Base-by-base conservation (phyloP, 1,284 basidiomycete species). In the Malassezia obtusa region DNA sequence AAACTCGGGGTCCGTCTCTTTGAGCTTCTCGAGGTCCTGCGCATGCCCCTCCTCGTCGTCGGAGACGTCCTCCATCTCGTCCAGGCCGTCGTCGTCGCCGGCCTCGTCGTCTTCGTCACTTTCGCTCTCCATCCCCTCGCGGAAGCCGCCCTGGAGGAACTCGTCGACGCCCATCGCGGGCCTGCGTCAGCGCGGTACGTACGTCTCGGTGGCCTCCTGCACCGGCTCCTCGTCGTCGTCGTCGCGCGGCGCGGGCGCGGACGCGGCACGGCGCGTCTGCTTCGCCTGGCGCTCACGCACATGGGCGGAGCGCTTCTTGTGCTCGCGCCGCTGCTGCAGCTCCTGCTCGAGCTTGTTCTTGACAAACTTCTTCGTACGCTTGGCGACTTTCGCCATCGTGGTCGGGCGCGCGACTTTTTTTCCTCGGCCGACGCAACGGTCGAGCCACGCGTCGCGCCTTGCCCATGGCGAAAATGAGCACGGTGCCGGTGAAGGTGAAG, bases 1-100 rank as follows among this genome's bases (percentile, higher is more conserved):
- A 77, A 98, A 98, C 68, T 95, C 92, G 17, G 92, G 92, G 74
- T 98, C 94, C 75, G 88, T 92, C 75, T 92, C 86, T 12, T 86
- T 86, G 35, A 98, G 80, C 68, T 87, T 85, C 44, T 87, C 84
- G n/a, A 98, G 81, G 51, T 95, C 85, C 41, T 82, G 75, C 41
- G 86, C 77, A 76, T 92, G 89, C 52, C 54, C 62, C 31, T 57
- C 59, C 11, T 49, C 59, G 24, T 61, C 67, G 14, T 28, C 40
- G n/a, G 58, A 56, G 11, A 67, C 57, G 45, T 67, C 68, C 17
- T 62, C 61, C 47, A 68, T 58, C 4, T 60, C 64, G 35, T 69
- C 67, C 4, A 70, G 50, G 22, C 64, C 61, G 24, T 64, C 64
- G 21, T 70, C 56, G 21, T 62, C 64, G 4, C 60, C 67, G 4